Base-by-base conservation (phyloP, 2,329 filamentous ascomycete genomes). In the Torrubiella hemipterigena region DNA sequence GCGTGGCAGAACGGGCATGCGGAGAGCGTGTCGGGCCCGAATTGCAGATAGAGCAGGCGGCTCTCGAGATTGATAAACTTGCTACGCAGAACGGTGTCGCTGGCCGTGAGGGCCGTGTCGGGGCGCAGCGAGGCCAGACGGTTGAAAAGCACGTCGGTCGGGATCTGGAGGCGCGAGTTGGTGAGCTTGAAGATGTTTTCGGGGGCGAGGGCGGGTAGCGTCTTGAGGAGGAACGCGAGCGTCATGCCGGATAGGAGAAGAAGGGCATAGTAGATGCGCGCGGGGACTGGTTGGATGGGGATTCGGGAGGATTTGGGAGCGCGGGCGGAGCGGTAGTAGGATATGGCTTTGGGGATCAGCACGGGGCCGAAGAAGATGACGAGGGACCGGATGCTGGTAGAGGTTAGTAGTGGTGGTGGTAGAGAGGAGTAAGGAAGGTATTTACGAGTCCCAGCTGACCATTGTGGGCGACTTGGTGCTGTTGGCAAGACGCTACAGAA, bases 141-240 rank as follows among this genome's bases (percentile, higher is more conserved):
- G 36, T 70, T 74, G 55, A 94, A 91, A 38, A 96, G 68, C 20
- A 93, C 77, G 48, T 89, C 82, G 25, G 73, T 78, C n/a, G 85
- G 77, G 25, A 82, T 89, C 46, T 86, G 81, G 13, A 96, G 73
- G 20, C 87, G 82, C 30, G 84, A 91, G 34, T 76, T 66, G 1
- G 89, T 95, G 13, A 64, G 55, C 18, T 55, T 49, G 65, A 96
- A 94, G 53, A 96, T 63, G 58, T 95, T 95, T 50, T 84, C 76
- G 5, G 82, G 80, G 6, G 72, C 63, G 47, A 85, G 77, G 36
- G 59, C 41, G 1, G 84, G 77, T 0, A 89, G 58, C 12, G 80
- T 77, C 36, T 73, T 67, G 36, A 77, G 45, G 36, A 75, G 48
- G 42, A 73, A 44, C 4, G 58, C 43, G 13, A 56, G 39, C 42